phyloP scores from a whole-genome alignment of 1,139 yeast genomes.

The Yamadazyma friedrichii region DNA sequence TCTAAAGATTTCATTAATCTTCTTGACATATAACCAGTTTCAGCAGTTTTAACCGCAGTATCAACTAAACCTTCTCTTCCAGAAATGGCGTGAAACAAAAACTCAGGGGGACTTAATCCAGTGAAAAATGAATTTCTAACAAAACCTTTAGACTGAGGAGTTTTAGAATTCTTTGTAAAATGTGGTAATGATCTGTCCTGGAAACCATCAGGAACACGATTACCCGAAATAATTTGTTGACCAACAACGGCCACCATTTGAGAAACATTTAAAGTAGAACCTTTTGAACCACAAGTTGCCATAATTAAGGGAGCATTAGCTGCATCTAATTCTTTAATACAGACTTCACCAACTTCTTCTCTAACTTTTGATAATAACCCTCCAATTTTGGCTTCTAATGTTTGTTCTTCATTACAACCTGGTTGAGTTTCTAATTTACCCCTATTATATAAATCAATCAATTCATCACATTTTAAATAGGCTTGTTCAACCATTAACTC shows the following conservation, averaged over 20 bases:
- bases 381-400: constrained; percentile 95
- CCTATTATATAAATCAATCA: constrained; percentile 72
- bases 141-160: constrained; percentile 97
- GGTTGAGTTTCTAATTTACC: constrained; percentile 98
- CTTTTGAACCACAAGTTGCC: constrained; percentile 99
- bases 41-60: constrained; percentile 98
- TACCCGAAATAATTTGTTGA: constrained; percentile 97
- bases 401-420: constrained; percentile 98
- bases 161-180: constrained; percentile 91
- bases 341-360: constrained; percentile 98
- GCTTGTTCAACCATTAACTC: constrained; percentile 91
- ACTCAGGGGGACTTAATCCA: constrained; percentile 95
- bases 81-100: constrained; percentile 96
- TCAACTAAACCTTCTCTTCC: constrained; percentile 99
- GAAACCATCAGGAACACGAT: constrained; percentile 99
- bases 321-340: constrained; percentile 86
- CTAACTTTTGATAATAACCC: constrained; percentile 94
- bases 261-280: constrained; percentile 95
- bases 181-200: constrained; percentile 98
- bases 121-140: constrained; percentile 93
- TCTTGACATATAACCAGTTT: constrained; percentile 99
- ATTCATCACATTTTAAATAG: constrained; percentile 86
- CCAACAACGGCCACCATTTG: constrained; percentile 99
- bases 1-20: constrained; percentile 97
- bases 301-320: constrained; percentile 95